Evolutionary conservation across 2,329 filamentous ascomycete species (phyloP).

Genomic region (Sporothrix protearum): DNA sequence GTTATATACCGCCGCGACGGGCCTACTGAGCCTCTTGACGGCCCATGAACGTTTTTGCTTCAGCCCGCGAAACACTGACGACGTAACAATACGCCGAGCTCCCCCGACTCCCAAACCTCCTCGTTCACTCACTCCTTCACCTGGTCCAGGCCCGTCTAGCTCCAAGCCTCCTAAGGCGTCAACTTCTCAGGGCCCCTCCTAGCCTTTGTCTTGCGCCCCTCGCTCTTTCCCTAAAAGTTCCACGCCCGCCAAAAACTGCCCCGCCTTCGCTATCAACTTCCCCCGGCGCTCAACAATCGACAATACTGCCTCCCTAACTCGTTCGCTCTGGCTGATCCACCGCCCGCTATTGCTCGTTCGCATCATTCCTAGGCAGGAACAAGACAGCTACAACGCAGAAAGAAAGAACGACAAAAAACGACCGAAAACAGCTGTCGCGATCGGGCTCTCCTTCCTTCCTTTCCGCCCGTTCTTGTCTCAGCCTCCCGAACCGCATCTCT

Average conservation of each 20-base stretch:
- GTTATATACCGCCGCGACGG: neutral
- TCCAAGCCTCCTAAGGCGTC: neutral
- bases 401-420: neutral
- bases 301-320: neutral
- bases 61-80: neutral
- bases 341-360: neutral
- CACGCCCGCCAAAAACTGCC: conserved; percentile 18
- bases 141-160: neutral
- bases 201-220: conserved; percentile 4
- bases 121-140: neutral
- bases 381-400: neutral
- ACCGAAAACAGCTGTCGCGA: neutral
- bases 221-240: conserved; percentile 3
- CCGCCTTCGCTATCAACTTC: conserved; percentile 11
- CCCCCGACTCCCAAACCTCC: neutral
- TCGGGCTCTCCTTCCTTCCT: neutral
- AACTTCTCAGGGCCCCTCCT: neutral
- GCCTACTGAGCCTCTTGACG: neutral
- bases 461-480: neutral
- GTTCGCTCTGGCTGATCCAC: conserved; percentile 6
- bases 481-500: neutral
- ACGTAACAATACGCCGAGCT: conserved; percentile 6
- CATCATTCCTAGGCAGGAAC: neutral
- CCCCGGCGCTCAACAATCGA: conserved; percentile 13
- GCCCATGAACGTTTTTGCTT: neutral